Evolutionary conservation across 1,284 basidiomycete species (phyloP).

Genomic region (Rhodotorula sp.): DNA sequence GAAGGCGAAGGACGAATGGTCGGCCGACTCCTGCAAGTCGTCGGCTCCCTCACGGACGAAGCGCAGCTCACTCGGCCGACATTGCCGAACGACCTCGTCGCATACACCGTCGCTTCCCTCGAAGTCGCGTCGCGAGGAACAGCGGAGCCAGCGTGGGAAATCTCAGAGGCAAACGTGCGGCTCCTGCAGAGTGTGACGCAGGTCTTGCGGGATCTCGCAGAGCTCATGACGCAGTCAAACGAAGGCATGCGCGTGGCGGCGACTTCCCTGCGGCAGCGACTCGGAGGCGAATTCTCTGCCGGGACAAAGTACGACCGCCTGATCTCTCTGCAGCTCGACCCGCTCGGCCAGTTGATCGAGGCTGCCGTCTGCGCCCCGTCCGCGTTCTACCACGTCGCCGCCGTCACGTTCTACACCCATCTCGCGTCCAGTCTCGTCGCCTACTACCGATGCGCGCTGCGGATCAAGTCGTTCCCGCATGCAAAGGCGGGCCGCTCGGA

Average conservation of each 20-base stretch:
- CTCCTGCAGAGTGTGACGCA: conserved; percentile 74
- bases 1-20: conserved; percentile 35
- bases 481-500: not conserved
- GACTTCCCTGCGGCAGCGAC: conserved; percentile 59
- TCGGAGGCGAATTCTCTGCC: conserved; percentile 68
- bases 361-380: conserved; percentile 83
- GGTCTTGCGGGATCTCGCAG: conserved; percentile 62
- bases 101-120: conserved; percentile 77
- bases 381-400: conserved; percentile 77
- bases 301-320: conserved; percentile 14
- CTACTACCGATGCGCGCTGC: conserved; percentile 48
- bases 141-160: conserved; percentile 60
- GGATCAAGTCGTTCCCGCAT: not conserved
- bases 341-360: conserved; percentile 82
- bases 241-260: conserved; percentile 17
- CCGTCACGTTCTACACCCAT: conserved; percentile 83
- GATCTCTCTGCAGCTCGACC: conserved; percentile 71
- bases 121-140: conserved; percentile 77
- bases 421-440: conserved; percentile 80
- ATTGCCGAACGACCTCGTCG: conserved; percentile 84
- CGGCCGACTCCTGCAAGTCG: conserved; percentile 29
- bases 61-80: conserved; percentile 52
- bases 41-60: conserved; percentile 28
- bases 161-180: conserved; percentile 73
- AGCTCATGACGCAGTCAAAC: conserved; percentile 9